A percentile compares a stretch with the other conserved stretches of the same genome.
Evolutionary conservation across 257 asterid species (phyloP).

Genomic region (Lycium barbarum): DNA sequence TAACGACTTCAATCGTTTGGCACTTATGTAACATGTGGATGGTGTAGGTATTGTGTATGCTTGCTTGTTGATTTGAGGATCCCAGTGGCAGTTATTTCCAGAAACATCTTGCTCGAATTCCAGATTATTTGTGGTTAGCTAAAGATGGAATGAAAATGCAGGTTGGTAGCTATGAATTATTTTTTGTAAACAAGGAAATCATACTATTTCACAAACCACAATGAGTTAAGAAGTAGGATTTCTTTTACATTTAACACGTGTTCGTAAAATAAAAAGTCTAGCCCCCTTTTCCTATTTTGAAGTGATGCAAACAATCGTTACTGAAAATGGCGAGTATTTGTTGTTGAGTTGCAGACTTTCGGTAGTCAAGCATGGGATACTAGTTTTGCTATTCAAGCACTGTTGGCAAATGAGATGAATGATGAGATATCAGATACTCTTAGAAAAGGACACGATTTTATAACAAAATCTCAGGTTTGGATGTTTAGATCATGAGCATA

Average conservation of each 20-base stretch:
- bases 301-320: neutral
- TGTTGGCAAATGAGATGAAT: constrained; percentile 63
- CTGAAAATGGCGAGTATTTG: neutral
- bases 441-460: constrained; percentile 68
- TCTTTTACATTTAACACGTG: neutral
- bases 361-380: constrained; percentile 96
- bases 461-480: constrained; percentile 78
- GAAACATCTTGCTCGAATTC: constrained; percentile 76
- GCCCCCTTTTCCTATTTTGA: neutral
- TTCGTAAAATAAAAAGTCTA: neutral
- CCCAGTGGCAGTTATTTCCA: constrained; percentile 76
- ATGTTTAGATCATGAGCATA: neutral
- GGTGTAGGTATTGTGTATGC: constrained; percentile 59
- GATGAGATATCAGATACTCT: constrained; percentile 75
- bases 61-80: constrained; percentile 85
- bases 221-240: neutral
- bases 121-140: constrained; percentile 77
- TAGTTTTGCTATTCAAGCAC: constrained; percentile 79
- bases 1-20: neutral
- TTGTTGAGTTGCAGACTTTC: constrained; percentile 61
- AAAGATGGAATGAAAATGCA: constrained; percentile 93
- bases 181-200: too few species aligned
- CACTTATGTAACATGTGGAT: neutral
- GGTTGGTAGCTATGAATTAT: too few species aligned
- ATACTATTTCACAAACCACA: neutral